Evolutionary conservation across 257 asterid genomes (phyloP), one percentile per base, ranked within the genome.

Genomic region (Solanum ossicruentum): DNA sequence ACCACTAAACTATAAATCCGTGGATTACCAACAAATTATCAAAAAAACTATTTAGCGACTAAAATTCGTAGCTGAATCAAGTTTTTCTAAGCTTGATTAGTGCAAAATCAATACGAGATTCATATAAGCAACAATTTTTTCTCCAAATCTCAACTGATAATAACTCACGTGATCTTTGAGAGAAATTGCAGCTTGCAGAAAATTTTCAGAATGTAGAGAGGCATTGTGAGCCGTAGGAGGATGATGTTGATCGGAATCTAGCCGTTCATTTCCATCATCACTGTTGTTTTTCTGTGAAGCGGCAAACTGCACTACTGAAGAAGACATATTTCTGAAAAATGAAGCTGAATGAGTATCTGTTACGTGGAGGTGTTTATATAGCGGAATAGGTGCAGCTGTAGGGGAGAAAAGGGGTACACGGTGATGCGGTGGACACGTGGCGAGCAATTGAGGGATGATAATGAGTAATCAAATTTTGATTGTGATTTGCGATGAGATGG

Each of bases 111-210:
- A 60, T 60, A n/a, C 15, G 16, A 58, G 66, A 58, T 9, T 23
- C 72, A 26, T 65, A 28, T 65, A 67, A 32, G 49, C n/a, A 32
- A 16, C 23, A 60, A 13, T 10, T n/a, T 10, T n/a, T 0, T 6
- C n/a, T n/a, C 7, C 32, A 58, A 55, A 55, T 65, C 20, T 73
- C 5, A 51, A 79, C 20, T n/a, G 15, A 47, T 43, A n/a, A 43
- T 58, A 10, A 94, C 66, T 60, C 15, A 60, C 98, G 92, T 92
- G 88, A 83, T 94, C 92, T 84, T 93, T 94, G 81, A 92, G 86
- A 83, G 96, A 89, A 66, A 90, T 71, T 82, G 98, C 96, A 55
- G 95, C 96, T 81, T 84, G 85, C 79, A 93, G 91, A 66, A 94
- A 85, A 75, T 88, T 86, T 80, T 92, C 91, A 26, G 79, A 18